Percentiles rank a stretch among this genome's conserved stretches.
phyloP scores from a whole-genome alignment of 139 green algal species.

The Micromonas pusilla region DNA sequence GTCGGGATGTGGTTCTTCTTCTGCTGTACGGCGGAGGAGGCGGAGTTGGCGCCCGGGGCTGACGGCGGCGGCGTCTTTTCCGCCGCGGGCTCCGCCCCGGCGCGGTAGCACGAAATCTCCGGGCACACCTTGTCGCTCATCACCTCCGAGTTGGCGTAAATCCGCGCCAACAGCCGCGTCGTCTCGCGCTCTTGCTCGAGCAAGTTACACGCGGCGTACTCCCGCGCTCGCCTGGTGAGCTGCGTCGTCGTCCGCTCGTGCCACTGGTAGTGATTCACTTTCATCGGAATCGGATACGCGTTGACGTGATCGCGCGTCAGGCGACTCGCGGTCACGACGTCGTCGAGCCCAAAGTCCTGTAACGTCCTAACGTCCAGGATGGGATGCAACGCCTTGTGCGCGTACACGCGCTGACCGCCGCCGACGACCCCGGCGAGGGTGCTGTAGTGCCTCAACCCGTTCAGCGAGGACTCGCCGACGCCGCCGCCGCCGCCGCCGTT shows the following conservation, averaged over 20 bases:
- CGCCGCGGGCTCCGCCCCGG: not conserved
- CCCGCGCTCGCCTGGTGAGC: not conserved
- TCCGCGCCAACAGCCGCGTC: not conserved
- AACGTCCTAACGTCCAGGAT: conserved; percentile 6
- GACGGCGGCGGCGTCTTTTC: no score
- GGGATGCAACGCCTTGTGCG: not conserved
- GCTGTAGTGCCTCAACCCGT: not conserved
- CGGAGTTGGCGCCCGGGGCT: no score
- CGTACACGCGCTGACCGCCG: not conserved
- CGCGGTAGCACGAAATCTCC: not conserved
- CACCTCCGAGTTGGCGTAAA: not conserved
- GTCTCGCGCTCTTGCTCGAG: not conserved
- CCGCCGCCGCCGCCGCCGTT: not conserved
- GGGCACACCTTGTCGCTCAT: not conserved
- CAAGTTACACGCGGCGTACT: not conserved
- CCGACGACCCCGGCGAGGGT: not conserved
- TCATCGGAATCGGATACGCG: not conserved
- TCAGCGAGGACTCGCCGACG: not conserved
- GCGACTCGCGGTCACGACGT: not conserved
- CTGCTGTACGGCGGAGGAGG: no score
- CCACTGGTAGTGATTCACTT: conserved; percentile 20
- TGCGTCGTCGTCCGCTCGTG: not conserved
- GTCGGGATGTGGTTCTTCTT: no score
- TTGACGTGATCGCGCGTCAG: not conserved
- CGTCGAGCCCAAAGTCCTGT: conserved; percentile 19